A percentile compares a stretch with the other conserved stretches of the same genome.
These are phyloP conservation scores for Afroboletus lepidellus DNA, from an alignment of 1,284 basidiomycete genomes.

Conservation along the genomic window DNA sequence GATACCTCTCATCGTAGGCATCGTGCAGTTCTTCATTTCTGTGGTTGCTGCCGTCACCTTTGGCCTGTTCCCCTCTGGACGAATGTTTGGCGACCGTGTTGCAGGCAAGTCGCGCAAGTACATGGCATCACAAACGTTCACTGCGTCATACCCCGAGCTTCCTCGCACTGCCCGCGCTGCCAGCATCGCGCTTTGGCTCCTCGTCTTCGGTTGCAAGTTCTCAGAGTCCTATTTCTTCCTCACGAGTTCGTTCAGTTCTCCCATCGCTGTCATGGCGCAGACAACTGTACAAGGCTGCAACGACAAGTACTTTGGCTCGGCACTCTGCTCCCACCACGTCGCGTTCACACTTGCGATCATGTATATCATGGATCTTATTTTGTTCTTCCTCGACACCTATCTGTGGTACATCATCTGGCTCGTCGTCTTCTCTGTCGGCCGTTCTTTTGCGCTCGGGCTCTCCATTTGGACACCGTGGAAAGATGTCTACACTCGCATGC, in stretches of 20 bases:
- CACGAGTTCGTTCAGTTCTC: slow-evolving; percentile 92
- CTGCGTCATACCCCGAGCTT: slow-evolving; percentile 88
- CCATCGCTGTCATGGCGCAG: slow-evolving; percentile 86
- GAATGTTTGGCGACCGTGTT: slow-evolving; percentile 94
- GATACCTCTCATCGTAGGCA: slow-evolving; percentile 81
- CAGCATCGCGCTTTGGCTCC: slow-evolving; percentile 79
- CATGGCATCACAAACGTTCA: slow-evolving; percentile 94
- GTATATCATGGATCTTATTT: slow-evolving; percentile 92
- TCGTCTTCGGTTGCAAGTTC: slow-evolving; percentile 93
- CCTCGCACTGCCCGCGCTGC: slow-evolving; percentile 76
- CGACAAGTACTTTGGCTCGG: slow-evolving; percentile 81
- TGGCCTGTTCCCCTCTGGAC: slow-evolving; percentile 84
- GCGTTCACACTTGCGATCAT: slow-evolving; percentile 92
- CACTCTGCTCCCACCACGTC: slow-evolving; percentile 84
- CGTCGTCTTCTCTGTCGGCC: slow-evolving; percentile 87
- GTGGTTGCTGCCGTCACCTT: slow-evolving; percentile 81
- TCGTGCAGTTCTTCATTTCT: slow-evolving; percentile 93
- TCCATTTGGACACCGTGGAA: slow-evolving; percentile 98
- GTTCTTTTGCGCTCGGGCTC: slow-evolving; percentile 85
- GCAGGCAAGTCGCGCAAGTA: slow-evolving; percentile 93
- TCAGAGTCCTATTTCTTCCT: slow-evolving; percentile 95
- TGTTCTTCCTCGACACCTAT: slow-evolving; percentile 98
- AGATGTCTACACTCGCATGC: slow-evolving; percentile 89
- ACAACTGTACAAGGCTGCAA: slow-evolving; percentile 89
- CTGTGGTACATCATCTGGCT: slow-evolving; percentile 98